A percentile compares a stretch with the other conserved stretches of the same genome.
These are phyloP conservation scores for Neurospora sp. DNA, from an alignment of 495 filamentous ascomycete genomes.

Conservation along the genomic window DNA sequence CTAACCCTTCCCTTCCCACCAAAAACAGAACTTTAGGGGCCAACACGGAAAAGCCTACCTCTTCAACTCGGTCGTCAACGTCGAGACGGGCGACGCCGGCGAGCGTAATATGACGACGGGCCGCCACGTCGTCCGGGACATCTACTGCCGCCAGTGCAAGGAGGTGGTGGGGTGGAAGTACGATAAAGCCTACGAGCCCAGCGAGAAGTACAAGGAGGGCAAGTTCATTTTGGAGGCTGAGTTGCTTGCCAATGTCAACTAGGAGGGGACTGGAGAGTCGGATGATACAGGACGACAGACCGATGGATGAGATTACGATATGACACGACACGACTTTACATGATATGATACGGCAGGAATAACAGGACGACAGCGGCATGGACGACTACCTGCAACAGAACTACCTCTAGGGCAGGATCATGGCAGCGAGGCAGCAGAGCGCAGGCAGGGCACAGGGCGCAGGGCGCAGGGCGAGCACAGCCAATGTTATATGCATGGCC, in stretches of 20 bases:
- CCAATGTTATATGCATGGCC: background rate
- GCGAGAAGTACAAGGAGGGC: conserved; percentile 97
- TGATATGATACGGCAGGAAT: background rate
- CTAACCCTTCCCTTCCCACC: background rate
- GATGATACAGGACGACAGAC: background rate
- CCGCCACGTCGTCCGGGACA: conserved; percentile 86
- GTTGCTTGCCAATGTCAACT: conserved; percentile 68
- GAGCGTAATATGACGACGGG: conserved; percentile 99
- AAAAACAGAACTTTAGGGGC: conserved; percentile 82
- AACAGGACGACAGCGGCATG: background rate
- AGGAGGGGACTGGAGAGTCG: background rate
- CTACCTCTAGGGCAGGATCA: background rate
- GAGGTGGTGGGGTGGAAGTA: conserved; percentile 97
- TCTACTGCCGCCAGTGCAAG: conserved; percentile 78
- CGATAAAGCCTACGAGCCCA: conserved; percentile 85
- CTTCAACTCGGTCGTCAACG: conserved; percentile 89
- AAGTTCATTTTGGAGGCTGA: conserved; percentile 97
- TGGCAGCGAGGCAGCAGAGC: background rate
- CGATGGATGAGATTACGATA: background rate
- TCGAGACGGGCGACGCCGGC: conserved; percentile 63
- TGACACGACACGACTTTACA: background rate
- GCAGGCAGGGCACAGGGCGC: background rate
- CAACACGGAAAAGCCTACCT: conserved; percentile 98
- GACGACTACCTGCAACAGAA: background rate
- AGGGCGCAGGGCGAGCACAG: background rate